Conservation (phyloP, 768 basidiomycete species). For the Tremella fuciformis region DNA sequence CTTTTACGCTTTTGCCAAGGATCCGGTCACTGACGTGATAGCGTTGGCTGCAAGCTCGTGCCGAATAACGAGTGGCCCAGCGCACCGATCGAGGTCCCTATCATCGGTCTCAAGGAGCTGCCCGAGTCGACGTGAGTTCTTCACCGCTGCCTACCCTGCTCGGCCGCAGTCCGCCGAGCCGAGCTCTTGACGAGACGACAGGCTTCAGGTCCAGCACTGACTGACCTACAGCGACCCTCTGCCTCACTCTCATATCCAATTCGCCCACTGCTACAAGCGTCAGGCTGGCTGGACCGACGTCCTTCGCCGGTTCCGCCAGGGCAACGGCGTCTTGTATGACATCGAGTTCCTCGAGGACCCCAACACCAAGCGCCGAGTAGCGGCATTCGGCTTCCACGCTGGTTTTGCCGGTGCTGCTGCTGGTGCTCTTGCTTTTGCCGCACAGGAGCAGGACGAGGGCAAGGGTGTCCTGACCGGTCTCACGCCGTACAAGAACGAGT, state of each 20-base stretch:
- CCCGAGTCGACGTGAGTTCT: slow-evolving; percentile 61
- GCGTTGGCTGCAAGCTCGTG: slow-evolving; percentile 85
- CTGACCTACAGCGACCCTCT: slow-evolving; percentile 60
- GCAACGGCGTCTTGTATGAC: slow-evolving; percentile 82
- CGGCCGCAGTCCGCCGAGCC: too few species aligned
- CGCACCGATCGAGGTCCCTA: slow-evolving; percentile 70
- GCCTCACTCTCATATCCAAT: slow-evolving; percentile 93
- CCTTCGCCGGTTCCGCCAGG: slow-evolving; percentile 77
- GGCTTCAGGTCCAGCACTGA: background rate
- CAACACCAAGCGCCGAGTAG: slow-evolving; percentile 74
- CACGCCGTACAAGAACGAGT: slow-evolving; percentile 78
- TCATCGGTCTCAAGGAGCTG: slow-evolving; percentile 97
- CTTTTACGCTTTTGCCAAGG: slow-evolving; percentile 1
- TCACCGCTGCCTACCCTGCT: background rate
- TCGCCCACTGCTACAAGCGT: slow-evolving; percentile 95
- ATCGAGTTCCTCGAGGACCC: slow-evolving; percentile 89
- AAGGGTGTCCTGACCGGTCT: slow-evolving; percentile 62
- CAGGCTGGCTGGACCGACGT: slow-evolving; percentile 90
- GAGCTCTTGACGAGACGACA: too few species aligned
- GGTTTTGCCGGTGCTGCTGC: slow-evolving; percentile 95
- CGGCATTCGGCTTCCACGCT: slow-evolving; percentile 96
- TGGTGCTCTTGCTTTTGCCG: slow-evolving; percentile 70
- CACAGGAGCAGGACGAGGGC: slow-evolving; percentile 59
- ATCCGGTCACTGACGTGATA: slow-evolving; percentile 49
- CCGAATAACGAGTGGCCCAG: slow-evolving; percentile 83